These are phyloP conservation scores for Linum lewisii DNA, from an alignment of 345 rosid genomes.

Conservation along the genomic window DNA sequence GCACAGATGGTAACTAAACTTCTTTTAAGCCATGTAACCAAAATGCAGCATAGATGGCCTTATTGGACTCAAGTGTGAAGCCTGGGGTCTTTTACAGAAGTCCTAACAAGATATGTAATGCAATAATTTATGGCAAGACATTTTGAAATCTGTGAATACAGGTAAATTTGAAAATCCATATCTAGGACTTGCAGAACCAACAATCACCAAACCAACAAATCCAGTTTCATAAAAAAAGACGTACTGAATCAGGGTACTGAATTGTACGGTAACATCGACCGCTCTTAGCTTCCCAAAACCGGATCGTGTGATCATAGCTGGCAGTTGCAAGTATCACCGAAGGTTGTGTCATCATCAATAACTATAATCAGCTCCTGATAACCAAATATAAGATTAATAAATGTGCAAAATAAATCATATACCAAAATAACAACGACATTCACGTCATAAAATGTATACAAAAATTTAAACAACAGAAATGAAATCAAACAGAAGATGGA, in stretches of 20 bases:
- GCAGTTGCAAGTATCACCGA: slow-evolving; percentile 88
- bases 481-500: too few species aligned
- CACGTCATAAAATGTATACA: too few species aligned
- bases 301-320: slow-evolving; percentile 84
- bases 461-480: too few species aligned
- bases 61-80: too few species aligned
- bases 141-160: too few species aligned
- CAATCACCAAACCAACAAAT: not conserved
- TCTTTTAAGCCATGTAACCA: too few species aligned
- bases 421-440: too few species aligned
- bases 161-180: not conserved
- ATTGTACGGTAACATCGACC: slow-evolving; percentile 90
- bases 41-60: too few species aligned
- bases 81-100: too few species aligned
- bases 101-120: too few species aligned
- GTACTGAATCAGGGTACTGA: slow-evolving; percentile 84
- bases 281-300: slow-evolving; percentile 93
- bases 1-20: too few species aligned
- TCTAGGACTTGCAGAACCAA: not conserved
- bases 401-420: not conserved
- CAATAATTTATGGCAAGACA: not conserved
- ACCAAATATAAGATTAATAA: not conserved
- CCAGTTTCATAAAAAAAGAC: not conserved
- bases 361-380: slow-evolving; percentile 14
- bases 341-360: slow-evolving; percentile 57